Percentiles rank a stretch among this genome's conserved stretches.
Conservation (phyloP, 331 rosid genomes). For the Prunus yedoensis region DNA sequence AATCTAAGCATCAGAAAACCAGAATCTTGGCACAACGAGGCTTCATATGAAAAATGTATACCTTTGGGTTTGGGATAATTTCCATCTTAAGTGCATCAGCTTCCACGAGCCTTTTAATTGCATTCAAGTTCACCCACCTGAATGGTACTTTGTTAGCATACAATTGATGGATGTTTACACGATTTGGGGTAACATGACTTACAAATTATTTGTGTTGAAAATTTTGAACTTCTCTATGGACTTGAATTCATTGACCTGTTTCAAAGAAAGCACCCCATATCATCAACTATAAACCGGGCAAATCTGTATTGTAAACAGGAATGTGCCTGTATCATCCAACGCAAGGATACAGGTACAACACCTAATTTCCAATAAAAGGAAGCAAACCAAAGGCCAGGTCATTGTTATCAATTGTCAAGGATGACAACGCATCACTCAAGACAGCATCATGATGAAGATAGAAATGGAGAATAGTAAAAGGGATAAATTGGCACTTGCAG, state of each 20-base stretch:
- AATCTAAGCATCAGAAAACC: constrained; percentile 18
- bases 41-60: constrained; percentile 19
- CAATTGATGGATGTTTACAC: constrained; percentile 11
- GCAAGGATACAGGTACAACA: no score
- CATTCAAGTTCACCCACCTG: constrained; percentile 95
- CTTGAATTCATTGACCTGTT: constrained; percentile 91
- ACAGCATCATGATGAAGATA: background rate
- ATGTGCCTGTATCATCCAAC: background rate
- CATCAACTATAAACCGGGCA: constrained; percentile 12
- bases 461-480: background rate
- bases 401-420: background rate
- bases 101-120: constrained; percentile 88
- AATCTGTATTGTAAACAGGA: background rate
- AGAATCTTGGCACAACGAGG: constrained; percentile 18
- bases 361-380: no score
- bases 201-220: constrained; percentile 97
- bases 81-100: constrained; percentile 94
- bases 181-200: constrained; percentile 33
- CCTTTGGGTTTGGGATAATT: constrained; percentile 98
- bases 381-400: background rate
- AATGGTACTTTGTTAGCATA: constrained; percentile 30
- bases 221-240: constrained; percentile 97
- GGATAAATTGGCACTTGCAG: background rate
- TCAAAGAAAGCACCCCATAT: constrained; percentile 30
- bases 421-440: background rate